Evolutionary conservation across 805 yeast species (phyloP).

Genomic region (Barnettozyma sp.): DNA sequence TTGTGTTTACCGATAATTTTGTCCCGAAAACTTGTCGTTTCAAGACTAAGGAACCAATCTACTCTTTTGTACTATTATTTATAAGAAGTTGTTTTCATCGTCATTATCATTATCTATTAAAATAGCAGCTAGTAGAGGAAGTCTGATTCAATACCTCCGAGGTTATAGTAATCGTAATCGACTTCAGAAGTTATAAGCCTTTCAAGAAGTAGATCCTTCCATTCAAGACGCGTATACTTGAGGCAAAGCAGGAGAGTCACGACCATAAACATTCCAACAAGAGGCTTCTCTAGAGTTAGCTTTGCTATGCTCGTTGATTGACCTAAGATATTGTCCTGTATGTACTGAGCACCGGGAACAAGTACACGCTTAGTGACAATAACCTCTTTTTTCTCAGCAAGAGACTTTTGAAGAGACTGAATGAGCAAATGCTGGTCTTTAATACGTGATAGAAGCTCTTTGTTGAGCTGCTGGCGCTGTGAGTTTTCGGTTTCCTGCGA

Average conservation of each 20-base stretch:
- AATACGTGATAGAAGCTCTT: slow-evolving; percentile 15
- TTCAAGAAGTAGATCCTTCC: slow-evolving; percentile 4
- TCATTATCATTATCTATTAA: no score
- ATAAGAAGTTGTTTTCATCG: no score
- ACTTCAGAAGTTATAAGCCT: slow-evolving; percentile 11
- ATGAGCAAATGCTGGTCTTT: slow-evolving; percentile 18
- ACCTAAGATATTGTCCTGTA: not conserved
- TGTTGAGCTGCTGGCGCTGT: slow-evolving; percentile 12
- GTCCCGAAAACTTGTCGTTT: not conserved
- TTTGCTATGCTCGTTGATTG: not conserved
- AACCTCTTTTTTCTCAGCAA: slow-evolving; percentile 10
- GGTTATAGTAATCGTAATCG: slow-evolving; percentile 21
- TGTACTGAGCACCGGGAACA: not conserved
- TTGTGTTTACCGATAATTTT: not conserved
- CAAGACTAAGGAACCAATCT: not conserved
- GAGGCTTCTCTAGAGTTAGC: not conserved
- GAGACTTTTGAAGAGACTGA: slow-evolving; percentile 9
- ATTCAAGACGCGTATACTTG: not conserved
- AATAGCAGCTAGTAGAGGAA: slow-evolving; percentile 3
- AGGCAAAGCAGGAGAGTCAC: not conserved
- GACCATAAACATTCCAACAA: not conserved
- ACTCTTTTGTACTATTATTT: not conserved
- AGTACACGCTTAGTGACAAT: slow-evolving; percentile 6
- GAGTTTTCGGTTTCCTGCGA: slow-evolving; percentile 4
- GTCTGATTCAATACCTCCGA: slow-evolving; percentile 15